Percentiles rank a stretch among this genome's conserved stretches.
Conservation (phyloP, 352 stramenopile genomes). For the Globisporangium megalacanthum region DNA sequence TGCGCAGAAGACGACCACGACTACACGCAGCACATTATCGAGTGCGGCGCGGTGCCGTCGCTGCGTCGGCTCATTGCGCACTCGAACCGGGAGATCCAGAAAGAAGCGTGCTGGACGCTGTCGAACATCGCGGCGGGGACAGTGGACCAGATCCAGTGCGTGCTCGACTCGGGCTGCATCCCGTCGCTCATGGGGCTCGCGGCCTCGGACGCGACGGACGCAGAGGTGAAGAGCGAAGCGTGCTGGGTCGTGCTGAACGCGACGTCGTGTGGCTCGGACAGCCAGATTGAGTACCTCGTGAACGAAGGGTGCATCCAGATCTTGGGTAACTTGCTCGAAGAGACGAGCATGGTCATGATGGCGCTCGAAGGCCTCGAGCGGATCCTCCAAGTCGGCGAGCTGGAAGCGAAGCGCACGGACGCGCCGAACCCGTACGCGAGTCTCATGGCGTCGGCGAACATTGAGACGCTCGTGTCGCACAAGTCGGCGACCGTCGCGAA, state of each 20-base stretch:
- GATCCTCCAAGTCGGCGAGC: constrained; percentile 94
- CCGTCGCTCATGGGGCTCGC: constrained; percentile 93
- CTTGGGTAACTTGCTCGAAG: constrained; percentile 89
- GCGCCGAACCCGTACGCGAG: constrained; percentile 86
- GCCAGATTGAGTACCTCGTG: constrained; percentile 90
- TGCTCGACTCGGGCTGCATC: constrained; percentile 96
- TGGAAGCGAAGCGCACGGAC: constrained; percentile 81
- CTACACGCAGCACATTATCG: constrained; percentile 94
- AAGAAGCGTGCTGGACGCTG: constrained; percentile 95
- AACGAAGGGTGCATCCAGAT: constrained; percentile 87
- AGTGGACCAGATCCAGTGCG: constrained; percentile 96
- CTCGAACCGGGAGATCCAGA: constrained; percentile 97
- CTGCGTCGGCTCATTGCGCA: constrained; percentile 93
- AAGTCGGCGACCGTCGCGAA: constrained; percentile 94
- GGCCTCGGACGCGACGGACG: constrained; percentile 88
- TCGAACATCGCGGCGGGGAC: constrained; percentile 98
- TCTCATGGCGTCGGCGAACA: constrained; percentile 87
- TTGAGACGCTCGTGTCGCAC: constrained; percentile 92
- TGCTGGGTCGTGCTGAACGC: constrained; percentile 99
- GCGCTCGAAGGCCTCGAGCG: constrained; percentile 96
- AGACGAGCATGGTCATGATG: constrained; percentile 99
- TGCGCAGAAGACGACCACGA: constrained; percentile 95
- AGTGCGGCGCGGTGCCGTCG: constrained; percentile 93
- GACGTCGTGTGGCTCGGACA: constrained; percentile 96
- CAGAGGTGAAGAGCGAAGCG: constrained; percentile 96